These are phyloP conservation scores for Chaetomiaceae sp. DNA, from an alignment of 2,329 filamentous ascomycete genomes.

Conservation along the genomic window DNA sequence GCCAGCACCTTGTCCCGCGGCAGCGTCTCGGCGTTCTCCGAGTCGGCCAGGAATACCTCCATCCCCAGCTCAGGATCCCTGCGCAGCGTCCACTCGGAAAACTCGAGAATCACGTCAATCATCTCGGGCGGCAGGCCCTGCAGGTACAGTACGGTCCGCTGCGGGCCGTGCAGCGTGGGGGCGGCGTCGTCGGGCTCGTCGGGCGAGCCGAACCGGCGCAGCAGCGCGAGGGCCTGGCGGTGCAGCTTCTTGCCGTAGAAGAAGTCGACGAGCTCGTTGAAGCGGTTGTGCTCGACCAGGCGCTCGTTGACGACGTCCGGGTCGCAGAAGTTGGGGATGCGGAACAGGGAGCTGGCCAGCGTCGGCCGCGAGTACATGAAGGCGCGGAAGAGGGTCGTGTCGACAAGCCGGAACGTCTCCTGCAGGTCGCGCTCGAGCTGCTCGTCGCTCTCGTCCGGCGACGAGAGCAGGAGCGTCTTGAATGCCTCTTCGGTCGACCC, in stretches of 20 bases:
- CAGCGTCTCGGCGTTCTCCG: slow-evolving; percentile 87
- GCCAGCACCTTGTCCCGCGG: slow-evolving; percentile 70
- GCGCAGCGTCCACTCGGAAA: slow-evolving; percentile 80
- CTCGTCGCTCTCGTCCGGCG: slow-evolving; percentile 45
- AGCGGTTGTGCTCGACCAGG: slow-evolving; percentile 79
- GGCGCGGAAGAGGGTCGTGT: slow-evolving; percentile 88
- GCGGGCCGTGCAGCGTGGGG: slow-evolving; percentile 67
- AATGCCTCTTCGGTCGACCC: slow-evolving; percentile 46
- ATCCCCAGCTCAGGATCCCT: slow-evolving; percentile 71
- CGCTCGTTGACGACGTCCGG: slow-evolving; percentile 92
- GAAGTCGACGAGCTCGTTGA: slow-evolving; percentile 95
- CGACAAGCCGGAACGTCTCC: slow-evolving; percentile 75
- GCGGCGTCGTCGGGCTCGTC: slow-evolving; percentile 46
- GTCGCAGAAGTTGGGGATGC: slow-evolving; percentile 95
- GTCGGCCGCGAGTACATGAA: slow-evolving; percentile 91
- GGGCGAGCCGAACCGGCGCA: slow-evolving; percentile 72
- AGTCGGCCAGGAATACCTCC: slow-evolving; percentile 90
- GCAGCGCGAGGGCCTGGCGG: slow-evolving; percentile 74
- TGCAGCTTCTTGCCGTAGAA: slow-evolving; percentile 94
- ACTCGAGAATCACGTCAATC: slow-evolving; percentile 87
- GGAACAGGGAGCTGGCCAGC: slow-evolving; percentile 83
- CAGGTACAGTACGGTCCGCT: slow-evolving; percentile 82
- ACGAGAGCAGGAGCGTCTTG: slow-evolving; percentile 50
- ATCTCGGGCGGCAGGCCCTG: slow-evolving; percentile 81
- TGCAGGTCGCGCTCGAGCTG: slow-evolving; percentile 67